Base-by-base conservation (phyloP, 495 filamentous ascomycete genomes). In the Neurospora sp. region DNA sequence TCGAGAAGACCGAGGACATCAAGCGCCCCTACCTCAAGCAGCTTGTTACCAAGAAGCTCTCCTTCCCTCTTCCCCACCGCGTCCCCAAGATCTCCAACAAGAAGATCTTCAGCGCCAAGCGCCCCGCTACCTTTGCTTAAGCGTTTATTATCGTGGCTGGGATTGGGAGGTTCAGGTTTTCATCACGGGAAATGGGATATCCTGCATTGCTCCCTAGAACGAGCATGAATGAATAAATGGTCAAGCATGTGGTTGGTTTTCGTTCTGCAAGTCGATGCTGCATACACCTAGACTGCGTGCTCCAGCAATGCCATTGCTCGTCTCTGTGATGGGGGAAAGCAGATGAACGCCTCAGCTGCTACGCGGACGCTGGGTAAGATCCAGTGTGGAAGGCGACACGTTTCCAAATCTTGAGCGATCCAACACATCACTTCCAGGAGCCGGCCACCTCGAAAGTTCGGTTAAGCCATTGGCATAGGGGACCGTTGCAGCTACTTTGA, bases 21-120 rank as follows among this genome's bases (percentile, higher is more conserved):
- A 94, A 94, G 87, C 93, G 95, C 82, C 94, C 96, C 77, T 98
- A 99, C 90, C 95, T 98, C 90, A 95, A 93, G 89, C 96, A 99
- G 87, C 93, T 99, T 84, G 85, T 98, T 82, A 86, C 87, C 85
- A 97, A 97, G 91, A 84, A 92, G 84, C 92, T 99, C 84, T 92
- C 93, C 85, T 99, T 99, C 93, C 96, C 96, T 83, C 93, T 99
- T 79, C 96, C 96, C 80, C 96, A 98, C 89, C 96, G 96, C 80
- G 87, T 95, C 77, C 88, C 90, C 84, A 93, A 92, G 87, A 88
- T 87, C 77, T 82, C 81, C 81, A 90, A 87, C 87, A 92, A 91
- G 87, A 97, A 96, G 88, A 82, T 98, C 81, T 99, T 95, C 87
- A 87, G 91, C 81, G 90, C 93, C 83, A 93, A 90, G 84, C 90